Percentiles rank a stretch among this genome's conserved stretches.
Conservation (phyloP, 352 stramenopile species). For the Peronospora destructor region DNA sequence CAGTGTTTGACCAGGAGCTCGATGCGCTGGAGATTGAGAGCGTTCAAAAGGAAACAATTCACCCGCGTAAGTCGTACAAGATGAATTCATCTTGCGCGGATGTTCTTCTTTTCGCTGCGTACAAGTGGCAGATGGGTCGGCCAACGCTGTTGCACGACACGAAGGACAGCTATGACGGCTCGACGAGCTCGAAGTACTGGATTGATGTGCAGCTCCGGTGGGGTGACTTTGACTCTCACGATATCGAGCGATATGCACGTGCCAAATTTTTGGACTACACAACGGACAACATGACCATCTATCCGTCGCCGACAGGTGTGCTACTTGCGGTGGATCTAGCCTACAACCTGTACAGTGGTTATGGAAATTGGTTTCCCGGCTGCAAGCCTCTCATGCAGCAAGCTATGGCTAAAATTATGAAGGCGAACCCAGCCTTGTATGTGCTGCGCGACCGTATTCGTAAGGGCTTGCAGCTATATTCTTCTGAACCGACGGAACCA, state of each 20-base stretch:
- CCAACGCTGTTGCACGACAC: constrained; percentile 85
- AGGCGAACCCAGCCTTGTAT: constrained; percentile 99
- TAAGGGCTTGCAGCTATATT: constrained; percentile 99
- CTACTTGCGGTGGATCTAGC: constrained; percentile 96
- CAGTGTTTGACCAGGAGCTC: constrained; percentile 99
- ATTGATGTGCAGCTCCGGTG: constrained; percentile 99
- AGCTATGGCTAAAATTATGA: constrained; percentile 99
- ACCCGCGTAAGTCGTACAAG: constrained; percentile 99
- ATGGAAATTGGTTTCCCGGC: constrained; percentile 99
- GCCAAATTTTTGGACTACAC: constrained; percentile 99
- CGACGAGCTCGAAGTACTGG: constrained; percentile 98
- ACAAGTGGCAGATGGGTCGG: constrained; percentile 95
- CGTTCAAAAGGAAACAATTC: constrained; percentile 99
- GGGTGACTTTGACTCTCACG: constrained; percentile 99
- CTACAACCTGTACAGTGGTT: constrained; percentile 99
- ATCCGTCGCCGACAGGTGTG: constrained; percentile 97
- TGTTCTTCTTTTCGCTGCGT: constrained; percentile 97
- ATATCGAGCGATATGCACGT: constrained; percentile 98
- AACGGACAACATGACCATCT: constrained; percentile 99
- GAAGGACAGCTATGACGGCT: constrained; percentile 96
- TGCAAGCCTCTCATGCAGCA: constrained; percentile 99
- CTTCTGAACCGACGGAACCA: constrained; percentile 98
- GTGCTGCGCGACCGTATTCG: constrained; percentile 99
- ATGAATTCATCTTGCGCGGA: constrained; percentile 99
- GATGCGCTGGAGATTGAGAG: constrained; percentile 99